Evolutionary conservation across 768 basidiomycete species (phyloP), one percentile per base, ranked within the genome.

Genomic region (Termitomyces sp.): DNA sequence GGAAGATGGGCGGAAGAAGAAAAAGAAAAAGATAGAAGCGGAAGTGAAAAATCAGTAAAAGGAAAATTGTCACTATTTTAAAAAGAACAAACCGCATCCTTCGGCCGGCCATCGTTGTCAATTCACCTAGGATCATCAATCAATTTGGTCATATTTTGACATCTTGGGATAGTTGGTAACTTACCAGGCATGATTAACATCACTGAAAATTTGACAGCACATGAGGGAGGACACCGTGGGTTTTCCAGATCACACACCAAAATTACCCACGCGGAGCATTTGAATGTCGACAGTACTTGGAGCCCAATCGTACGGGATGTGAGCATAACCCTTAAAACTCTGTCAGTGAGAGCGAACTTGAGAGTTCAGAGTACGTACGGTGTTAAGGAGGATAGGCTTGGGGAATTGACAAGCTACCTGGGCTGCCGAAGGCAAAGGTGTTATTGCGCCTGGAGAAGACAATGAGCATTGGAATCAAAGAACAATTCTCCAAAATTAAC

Each of bases 21-120:
- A 25, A 46, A 43, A 42, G 40, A 17, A 42, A 34, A 25, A 48
- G 25, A 15, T 40, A 10, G 20, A 56, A 43, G 45, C 3, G 52
- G 38, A 50, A 55, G 29, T 12, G 58, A 61, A 43, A 43, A 57
- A 62, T 71, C 68, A 66, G 66, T 66, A 57, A 68, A 61, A 51
- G 69, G 67, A 52, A 62, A 56, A 48, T 29, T 29, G 25, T 48
- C 48, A 47, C 5, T 20, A 40, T 31, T 29, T n/a, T 17, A 45
- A 43, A 34, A 43, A 34, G n/a, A 43, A 56, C 55, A 31, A 60
- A 89, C 87, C 90, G 82, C 59, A 92, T 78, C 45, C 91, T 82
- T 62, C 91, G 76, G 14, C 91, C 91, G 43, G 89, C 80, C 91
- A 92, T 92, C 3, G 91, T 93, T 5, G 91, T 92, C 60, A 91